Evolutionary conservation across 192 early-diverging fungal species (phyloP).

Genomic region (Dispira parvispora): DNA sequence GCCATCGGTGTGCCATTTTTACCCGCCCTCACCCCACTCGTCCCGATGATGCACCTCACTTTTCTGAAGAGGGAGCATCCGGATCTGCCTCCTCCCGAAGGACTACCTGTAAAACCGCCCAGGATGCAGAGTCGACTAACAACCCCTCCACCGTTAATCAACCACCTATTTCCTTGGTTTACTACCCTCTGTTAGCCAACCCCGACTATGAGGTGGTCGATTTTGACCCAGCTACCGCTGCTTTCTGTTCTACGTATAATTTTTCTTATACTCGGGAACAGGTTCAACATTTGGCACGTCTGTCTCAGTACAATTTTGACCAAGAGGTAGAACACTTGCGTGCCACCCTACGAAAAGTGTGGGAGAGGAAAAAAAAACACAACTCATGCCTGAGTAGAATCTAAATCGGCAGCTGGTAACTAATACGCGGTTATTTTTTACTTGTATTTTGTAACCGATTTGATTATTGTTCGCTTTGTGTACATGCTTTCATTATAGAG

Average conservation of each 20-base stretch:
- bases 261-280: slow-evolving; percentile 49
- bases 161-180: slow-evolving; percentile 29
- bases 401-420: too few species aligned
- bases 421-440: too few species aligned
- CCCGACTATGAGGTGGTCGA: slow-evolving; percentile 27
- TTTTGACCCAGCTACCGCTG: slow-evolving; percentile 45
- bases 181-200: slow-evolving; percentile 50
- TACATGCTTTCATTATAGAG: too few species aligned
- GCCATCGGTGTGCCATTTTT: slow-evolving; percentile 33
- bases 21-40: slow-evolving; percentile 17
- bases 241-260: slow-evolving; percentile 51
- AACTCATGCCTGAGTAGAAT: too few species aligned
- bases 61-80: slow-evolving; percentile 13
- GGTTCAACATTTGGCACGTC: slow-evolving; percentile 35
- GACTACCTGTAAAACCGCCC: not conserved
- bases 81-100: not conserved
- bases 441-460: too few species aligned
- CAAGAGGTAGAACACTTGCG: slow-evolving; percentile 35
- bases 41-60: slow-evolving; percentile 5
- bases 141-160: slow-evolving; percentile 9
- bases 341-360: slow-evolving; percentile 22
- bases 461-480: too few species aligned
- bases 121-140: not conserved
- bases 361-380: slow-evolving; percentile 22
- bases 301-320: slow-evolving; percentile 35